Conservation (phyloP, 805 yeast species). For the Kodamaea sagamina region DNA sequence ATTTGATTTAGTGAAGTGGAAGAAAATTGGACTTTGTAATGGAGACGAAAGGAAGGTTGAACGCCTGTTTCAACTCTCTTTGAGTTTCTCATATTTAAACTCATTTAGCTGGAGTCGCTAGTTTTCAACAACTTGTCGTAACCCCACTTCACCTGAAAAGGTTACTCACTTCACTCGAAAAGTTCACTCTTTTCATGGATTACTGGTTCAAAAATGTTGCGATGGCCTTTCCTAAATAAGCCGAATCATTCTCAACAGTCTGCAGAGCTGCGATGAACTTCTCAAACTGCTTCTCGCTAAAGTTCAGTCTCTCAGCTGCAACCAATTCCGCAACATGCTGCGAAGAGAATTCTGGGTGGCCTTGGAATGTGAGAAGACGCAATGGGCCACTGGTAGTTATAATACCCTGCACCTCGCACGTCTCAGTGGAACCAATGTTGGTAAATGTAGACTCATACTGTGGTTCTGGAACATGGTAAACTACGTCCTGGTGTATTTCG, state of each 20-base stretch:
- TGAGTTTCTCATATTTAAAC: too few relatives aligned
- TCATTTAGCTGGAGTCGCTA: too few relatives aligned
- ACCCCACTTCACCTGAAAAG: too few relatives aligned
- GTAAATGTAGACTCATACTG: constrained; percentile 26
- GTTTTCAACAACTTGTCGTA: too few relatives aligned
- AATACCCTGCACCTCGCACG: constrained; percentile 69
- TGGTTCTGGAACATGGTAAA: constrained; percentile 40
- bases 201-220: constrained; percentile 28
- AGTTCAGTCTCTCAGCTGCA: constrained; percentile 20
- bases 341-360: constrained; percentile 80
- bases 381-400: constrained; percentile 44
- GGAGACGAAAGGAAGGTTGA: too few relatives aligned
- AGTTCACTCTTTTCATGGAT: not conserved
- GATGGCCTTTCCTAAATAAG: constrained; percentile 37
- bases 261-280: constrained; percentile 32
- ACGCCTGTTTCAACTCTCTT: too few relatives aligned
- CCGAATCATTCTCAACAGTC: constrained; percentile 43
- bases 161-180: too few relatives aligned
- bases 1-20: too few relatives aligned
- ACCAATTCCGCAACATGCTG: constrained; percentile 31
- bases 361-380: constrained; percentile 71
- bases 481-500: constrained; percentile 43
- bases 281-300: constrained; percentile 28
- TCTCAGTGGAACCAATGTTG: constrained; percentile 53
- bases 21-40: too few relatives aligned